Percentiles rank a stretch among this genome's conserved stretches.
Evolutionary conservation across 306 rosid species (phyloP).

Genomic region (Vachellia pachyceras): DNA sequence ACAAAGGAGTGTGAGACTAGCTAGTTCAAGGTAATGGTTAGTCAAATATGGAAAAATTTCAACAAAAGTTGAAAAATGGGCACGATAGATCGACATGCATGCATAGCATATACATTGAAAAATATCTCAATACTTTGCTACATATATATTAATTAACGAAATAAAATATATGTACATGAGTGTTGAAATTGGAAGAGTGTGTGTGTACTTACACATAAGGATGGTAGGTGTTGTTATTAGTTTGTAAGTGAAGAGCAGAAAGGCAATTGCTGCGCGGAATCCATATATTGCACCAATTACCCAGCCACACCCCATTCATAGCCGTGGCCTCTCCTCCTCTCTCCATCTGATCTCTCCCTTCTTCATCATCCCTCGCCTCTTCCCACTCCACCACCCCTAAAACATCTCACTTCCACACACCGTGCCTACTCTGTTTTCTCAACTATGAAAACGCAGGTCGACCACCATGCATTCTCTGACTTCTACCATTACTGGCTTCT

Average conservation of each 20-base stretch:
- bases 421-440: background rate
- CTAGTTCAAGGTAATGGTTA: no score
- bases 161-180: background rate
- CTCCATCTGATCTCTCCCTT: slow-evolving; percentile 48
- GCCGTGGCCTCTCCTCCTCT: slow-evolving; percentile 54
- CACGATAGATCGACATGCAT: no score
- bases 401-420: background rate
- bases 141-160: background rate
- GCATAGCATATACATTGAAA: background rate
- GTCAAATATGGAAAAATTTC: background rate
- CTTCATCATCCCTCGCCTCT: background rate
- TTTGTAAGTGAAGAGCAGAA: background rate
- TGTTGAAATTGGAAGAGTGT: background rate
- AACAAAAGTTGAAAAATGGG: background rate
- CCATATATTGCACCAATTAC: slow-evolving; percentile 53
- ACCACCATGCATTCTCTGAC: slow-evolving; percentile 51
- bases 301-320: slow-evolving; percentile 27
- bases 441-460: slow-evolving; percentile 48
- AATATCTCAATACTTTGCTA: background rate
- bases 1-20: no score
- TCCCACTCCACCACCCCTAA: background rate
- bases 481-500: slow-evolving; percentile 57
- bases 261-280: slow-evolving; percentile 54
- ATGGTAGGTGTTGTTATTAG: background rate
- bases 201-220: no score